phyloP scores from a whole-genome alignment of 2,329 filamentous ascomycete genomes.

The Penicillium hesseltinei region DNA sequence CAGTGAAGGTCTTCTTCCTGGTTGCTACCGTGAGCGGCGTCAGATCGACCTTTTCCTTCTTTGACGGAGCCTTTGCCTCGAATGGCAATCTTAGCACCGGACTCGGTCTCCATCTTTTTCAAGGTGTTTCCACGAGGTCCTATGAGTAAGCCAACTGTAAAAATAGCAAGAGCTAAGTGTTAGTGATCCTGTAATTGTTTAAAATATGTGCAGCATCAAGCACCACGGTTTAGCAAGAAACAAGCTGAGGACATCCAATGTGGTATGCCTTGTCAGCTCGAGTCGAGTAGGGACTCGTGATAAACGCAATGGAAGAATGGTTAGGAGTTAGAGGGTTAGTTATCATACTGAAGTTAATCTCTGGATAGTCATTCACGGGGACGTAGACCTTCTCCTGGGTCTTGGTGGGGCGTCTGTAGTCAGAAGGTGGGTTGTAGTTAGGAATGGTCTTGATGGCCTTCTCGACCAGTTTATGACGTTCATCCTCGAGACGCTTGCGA shows the following conservation, averaged over 20 bases:
- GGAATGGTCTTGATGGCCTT: constrained; percentile 99
- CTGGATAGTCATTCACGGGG: constrained; percentile 99
- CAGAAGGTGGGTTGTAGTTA: constrained; percentile 97
- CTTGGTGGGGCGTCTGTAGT: constrained; percentile 98
- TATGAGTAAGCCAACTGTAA: constrained; percentile 99
- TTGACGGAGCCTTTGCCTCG: constrained; percentile 99
- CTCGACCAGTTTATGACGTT: constrained; percentile 97
- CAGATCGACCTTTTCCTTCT: constrained; percentile 98
- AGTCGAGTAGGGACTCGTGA: constrained; percentile 44
- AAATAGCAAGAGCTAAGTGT: constrained; percentile 75
- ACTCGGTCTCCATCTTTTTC: constrained; percentile 99
- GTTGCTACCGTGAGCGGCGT: constrained; percentile 98
- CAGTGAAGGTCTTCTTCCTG: constrained; percentile 99
- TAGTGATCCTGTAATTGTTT: constrained; percentile 62
- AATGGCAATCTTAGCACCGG: constrained; percentile 96
- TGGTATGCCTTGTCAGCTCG: constrained; percentile 38
- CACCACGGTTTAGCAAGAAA: constrained; percentile 45
- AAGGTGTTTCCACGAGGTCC: constrained; percentile 99
- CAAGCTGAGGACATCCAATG: constrained; percentile 38
- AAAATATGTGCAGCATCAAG: constrained; percentile 35
- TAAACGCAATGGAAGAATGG: constrained; percentile 46
- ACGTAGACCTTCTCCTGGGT: constrained; percentile 99
- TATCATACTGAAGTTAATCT: constrained; percentile 99
- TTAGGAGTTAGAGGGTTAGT: constrained; percentile 96
- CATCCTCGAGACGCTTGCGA: constrained; percentile 95